phyloP scores from a whole-genome alignment of 148 eudicot species.

The Selenicereus undatus region DNA sequence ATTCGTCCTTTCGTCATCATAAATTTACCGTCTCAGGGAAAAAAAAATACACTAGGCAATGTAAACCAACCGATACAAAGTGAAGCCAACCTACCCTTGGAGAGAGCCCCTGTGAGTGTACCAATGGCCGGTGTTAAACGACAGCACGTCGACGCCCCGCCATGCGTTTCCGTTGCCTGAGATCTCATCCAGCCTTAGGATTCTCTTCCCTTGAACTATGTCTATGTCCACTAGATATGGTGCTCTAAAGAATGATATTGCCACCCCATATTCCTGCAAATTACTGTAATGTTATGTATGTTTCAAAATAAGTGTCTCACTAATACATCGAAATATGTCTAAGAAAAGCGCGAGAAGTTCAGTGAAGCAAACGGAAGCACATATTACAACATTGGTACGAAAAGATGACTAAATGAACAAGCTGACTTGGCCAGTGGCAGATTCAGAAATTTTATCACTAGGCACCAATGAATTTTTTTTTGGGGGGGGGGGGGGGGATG shows the following conservation, averaged over 20 bases:
- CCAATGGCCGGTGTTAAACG: slow-evolving; percentile 96
- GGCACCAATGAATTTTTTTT: too few relatives aligned
- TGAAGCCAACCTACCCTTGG: slow-evolving; percentile 52
- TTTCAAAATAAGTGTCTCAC: not conserved
- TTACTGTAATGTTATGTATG: not conserved
- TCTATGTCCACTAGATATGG: slow-evolving; percentile 90
- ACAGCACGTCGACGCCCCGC: slow-evolving; percentile 68
- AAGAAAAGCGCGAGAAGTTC: not conserved
- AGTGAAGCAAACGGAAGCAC: too few relatives aligned
- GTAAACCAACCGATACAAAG: not conserved
- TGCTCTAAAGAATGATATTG: slow-evolving; percentile 64
- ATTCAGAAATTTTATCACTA: too few relatives aligned
- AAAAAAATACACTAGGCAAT: too few relatives aligned
- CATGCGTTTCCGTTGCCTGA: slow-evolving; percentile 68
- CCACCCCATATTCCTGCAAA: slow-evolving; percentile 69
- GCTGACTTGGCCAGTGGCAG: too few relatives aligned
- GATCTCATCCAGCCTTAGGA: slow-evolving; percentile 72
- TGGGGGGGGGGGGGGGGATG: too few relatives aligned
- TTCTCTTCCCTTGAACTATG: slow-evolving; percentile 56
- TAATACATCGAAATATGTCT: not conserved
- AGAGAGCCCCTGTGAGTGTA: slow-evolving; percentile 85
- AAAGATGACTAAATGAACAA: too few relatives aligned
- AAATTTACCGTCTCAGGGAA: too few relatives aligned
- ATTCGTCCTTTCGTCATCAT: too few relatives aligned
- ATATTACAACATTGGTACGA: too few relatives aligned